Evolutionary conservation across 1,284 basidiomycete species (phyloP).

Genomic region (Pseudozyma tsukubaensis): DNA sequence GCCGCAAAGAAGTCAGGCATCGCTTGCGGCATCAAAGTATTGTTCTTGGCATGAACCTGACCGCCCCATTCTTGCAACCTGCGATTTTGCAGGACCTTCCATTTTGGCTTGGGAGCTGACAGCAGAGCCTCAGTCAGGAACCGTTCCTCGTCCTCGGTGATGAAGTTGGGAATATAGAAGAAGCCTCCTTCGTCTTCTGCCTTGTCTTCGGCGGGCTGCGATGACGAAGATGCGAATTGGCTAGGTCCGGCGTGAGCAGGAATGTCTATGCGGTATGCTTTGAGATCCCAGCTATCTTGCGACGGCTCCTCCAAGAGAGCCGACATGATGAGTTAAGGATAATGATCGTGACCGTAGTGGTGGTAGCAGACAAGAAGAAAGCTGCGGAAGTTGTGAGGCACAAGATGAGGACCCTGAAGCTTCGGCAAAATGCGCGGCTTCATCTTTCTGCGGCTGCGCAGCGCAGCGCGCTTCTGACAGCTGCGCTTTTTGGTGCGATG

Average conservation of each 20-base stretch:
- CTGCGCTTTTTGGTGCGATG: neutral
- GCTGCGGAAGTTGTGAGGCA: neutral
- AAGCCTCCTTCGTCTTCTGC: constrained; percentile 42
- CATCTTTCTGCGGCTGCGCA: neutral
- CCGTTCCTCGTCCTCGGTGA: constrained; percentile 81
- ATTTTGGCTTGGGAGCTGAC: constrained; percentile 82
- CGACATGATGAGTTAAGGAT: constrained; percentile 21
- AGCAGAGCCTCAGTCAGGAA: constrained; percentile 77
- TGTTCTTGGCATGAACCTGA: constrained; percentile 74
- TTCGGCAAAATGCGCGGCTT: constrained; percentile 11
- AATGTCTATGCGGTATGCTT: constrained; percentile 28
- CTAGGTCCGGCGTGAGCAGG: constrained; percentile 29
- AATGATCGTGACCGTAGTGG: neutral
- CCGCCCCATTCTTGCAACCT: constrained; percentile 72
- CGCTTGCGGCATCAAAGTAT: constrained; percentile 75
- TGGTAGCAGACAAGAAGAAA: neutral
- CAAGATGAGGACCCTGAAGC: constrained; percentile 1
- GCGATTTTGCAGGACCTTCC: constrained; percentile 81
- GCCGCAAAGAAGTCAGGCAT: constrained; percentile 77
- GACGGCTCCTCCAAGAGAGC: constrained; percentile 25
- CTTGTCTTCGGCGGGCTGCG: neutral
- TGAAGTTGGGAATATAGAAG: constrained; percentile 78
- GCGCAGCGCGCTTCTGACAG: neutral
- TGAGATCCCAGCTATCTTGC: constrained; percentile 27
- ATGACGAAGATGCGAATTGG: constrained; percentile 24